A percentile compares a stretch with the other conserved stretches of the same genome.
Conservation (phyloP, 2,329 filamentous ascomycete genomes). For the Aspergillus sclerotialis region DNA sequence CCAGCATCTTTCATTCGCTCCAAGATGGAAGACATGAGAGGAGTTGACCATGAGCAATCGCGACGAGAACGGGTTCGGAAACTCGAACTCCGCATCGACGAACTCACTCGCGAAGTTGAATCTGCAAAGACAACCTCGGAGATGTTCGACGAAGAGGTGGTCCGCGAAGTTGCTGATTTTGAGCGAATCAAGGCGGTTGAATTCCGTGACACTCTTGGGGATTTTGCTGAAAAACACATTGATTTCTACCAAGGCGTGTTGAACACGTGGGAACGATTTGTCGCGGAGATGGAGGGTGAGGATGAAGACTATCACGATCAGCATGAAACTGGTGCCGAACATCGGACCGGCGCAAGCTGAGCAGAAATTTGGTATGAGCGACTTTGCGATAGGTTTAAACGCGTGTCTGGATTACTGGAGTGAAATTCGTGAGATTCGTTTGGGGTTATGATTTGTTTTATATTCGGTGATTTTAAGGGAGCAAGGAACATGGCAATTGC, state of each 20-base stretch:
- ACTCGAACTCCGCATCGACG: conserved; percentile 85
- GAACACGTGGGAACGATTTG: conserved; percentile 80
- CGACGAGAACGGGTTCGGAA: conserved; percentile 81
- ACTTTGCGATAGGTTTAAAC: neutral
- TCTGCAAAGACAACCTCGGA: conserved; percentile 78
- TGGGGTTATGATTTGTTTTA: conserved; percentile 1
- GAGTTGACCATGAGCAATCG: conserved; percentile 90
- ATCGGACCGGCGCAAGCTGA: neutral
- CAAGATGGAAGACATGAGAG: conserved; percentile 94
- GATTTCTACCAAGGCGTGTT: conserved; percentile 76
- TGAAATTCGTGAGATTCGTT: neutral
- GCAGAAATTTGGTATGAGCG: neutral
- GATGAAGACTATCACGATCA: conserved; percentile 17
- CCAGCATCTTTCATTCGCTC: conserved; percentile 81
- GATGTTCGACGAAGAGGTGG: conserved; percentile 92
- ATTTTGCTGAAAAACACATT: conserved; percentile 76
- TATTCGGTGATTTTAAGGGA: neutral
- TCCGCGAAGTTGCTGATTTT: conserved; percentile 87
- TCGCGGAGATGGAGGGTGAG: conserved; percentile 78
- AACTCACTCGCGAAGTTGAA: conserved; percentile 84
- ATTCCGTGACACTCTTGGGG: conserved; percentile 80
- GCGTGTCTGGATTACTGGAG: neutral
- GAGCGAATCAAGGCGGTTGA: conserved; percentile 93
- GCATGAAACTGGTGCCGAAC: conserved; percentile 3
- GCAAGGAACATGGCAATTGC: neutral